Evolutionary conservation across 1,139 yeast genomes (phyloP).

Genomic region (Protomyces arabidopsidicola): DNA sequence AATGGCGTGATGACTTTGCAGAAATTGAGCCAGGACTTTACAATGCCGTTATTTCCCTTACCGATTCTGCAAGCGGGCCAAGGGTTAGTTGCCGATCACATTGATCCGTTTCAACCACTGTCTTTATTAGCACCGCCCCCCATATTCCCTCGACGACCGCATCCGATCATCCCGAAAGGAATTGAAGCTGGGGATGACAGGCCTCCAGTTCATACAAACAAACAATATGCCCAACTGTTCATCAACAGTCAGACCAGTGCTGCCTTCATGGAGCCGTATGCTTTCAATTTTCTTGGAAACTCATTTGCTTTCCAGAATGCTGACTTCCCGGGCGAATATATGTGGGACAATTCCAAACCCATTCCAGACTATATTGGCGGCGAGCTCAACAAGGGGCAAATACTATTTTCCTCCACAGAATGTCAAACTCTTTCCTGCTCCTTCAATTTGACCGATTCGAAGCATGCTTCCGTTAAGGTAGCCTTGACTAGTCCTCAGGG

Average conservation of each 20-base stretch:
- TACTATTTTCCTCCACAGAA: conserved; percentile 54
- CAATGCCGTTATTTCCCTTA: neutral
- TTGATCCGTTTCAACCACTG: conserved; percentile 2
- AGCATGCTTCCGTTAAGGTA: conserved; percentile 54
- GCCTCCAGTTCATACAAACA: conserved; percentile 55
- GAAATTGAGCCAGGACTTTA: neutral
- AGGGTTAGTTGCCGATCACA: neutral
- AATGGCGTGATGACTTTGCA: conserved; percentile 1
- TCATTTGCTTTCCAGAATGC: conserved; percentile 48
- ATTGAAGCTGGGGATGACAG: neutral
- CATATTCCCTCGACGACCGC: neutral
- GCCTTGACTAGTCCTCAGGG: conserved; percentile 38
- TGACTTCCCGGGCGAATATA: conserved; percentile 41
- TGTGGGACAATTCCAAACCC: conserved; percentile 34
- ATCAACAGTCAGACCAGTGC: conserved; percentile 50
- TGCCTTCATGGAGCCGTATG: conserved; percentile 58
- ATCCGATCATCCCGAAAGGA: conserved; percentile 1
- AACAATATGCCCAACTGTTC: conserved; percentile 61
- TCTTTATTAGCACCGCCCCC: neutral
- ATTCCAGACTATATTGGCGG: conserved; percentile 50
- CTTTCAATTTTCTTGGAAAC: conserved; percentile 48
- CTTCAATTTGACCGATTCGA: conserved; percentile 46
- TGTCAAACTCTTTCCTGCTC: conserved; percentile 42
- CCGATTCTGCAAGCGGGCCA: neutral
- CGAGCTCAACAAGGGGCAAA: conserved; percentile 51